Evolutionary conservation across 139 green algal species (phyloP).

Genomic region (Edaphochlamys debaryana): DNA sequence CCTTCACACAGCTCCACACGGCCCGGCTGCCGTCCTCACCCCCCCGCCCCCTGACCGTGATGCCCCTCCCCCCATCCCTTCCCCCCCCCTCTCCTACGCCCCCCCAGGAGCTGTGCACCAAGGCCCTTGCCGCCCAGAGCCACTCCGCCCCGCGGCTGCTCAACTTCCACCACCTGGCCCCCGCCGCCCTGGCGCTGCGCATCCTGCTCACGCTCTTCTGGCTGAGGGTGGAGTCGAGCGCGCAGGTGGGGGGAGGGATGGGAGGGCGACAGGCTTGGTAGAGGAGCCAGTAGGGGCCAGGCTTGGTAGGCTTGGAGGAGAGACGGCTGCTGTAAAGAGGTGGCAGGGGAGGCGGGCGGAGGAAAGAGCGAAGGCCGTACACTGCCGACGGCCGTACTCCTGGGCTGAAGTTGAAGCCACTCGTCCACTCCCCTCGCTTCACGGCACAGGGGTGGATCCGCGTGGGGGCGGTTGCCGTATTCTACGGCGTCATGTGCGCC

Average conservation of each 20-base stretch:
- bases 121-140: slow-evolving; percentile 61
- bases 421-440: no score
- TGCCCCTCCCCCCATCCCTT: background rate
- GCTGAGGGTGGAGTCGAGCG: slow-evolving; percentile 42
- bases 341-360: no score
- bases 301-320: no score
- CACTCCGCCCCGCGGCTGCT: slow-evolving; percentile 75
- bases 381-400: no score
- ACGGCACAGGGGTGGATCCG: slow-evolving; percentile 5
- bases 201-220: slow-evolving; percentile 65
- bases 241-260: background rate
- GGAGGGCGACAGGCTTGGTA: no score
- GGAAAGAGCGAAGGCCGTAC: no score
- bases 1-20: no score
- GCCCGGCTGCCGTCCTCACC: no score
- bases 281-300: no score
- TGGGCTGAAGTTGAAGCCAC: no score
- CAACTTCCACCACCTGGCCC: slow-evolving; percentile 78
- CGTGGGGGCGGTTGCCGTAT: background rate
- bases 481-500: slow-evolving; percentile 6
- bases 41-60: background rate
- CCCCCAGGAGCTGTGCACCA: slow-evolving; percentile 75
- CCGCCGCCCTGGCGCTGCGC: slow-evolving; percentile 74
- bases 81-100: background rate
- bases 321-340: no score